phyloP scores from a whole-genome alignment of 2,329 filamentous ascomycete species.

The Colletotrichum spaethianum region DNA sequence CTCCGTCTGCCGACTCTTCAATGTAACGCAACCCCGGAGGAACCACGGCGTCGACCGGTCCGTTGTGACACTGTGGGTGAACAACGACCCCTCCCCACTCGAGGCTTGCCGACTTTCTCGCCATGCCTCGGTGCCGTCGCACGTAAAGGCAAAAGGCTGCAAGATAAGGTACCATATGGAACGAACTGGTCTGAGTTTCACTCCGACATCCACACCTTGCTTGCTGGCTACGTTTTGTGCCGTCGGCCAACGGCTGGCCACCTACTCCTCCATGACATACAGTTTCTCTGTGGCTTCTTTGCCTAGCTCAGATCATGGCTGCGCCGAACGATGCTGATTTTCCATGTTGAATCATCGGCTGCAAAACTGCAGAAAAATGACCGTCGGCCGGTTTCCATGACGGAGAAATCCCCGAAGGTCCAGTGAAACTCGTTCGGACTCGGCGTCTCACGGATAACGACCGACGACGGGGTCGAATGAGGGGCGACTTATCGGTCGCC shows the following conservation, averaged over 20 bases:
- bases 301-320: background rate
- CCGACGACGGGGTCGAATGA: constrained; percentile 16
- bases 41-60: constrained; percentile 33
- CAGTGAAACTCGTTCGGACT: constrained; percentile 17
- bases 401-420: background rate
- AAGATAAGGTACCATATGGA: too few relatives aligned
- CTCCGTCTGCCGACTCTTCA: constrained; percentile 31
- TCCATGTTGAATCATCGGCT: constrained; percentile 8
- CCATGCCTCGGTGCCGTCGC: constrained; percentile 3
- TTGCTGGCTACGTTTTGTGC: background rate
- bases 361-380: constrained; percentile 3
- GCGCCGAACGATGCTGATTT: background rate
- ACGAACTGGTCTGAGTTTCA: background rate
- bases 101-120: background rate
- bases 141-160: background rate
- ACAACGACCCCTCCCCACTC: constrained; percentile 22
- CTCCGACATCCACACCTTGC: background rate
- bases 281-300: background rate
- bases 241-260: background rate
- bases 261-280: background rate
- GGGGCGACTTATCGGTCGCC: constrained; percentile 17
- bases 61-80: constrained; percentile 31
- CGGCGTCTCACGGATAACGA: constrained; percentile 34
- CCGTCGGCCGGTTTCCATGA: background rate
- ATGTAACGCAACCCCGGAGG: constrained; percentile 37